These are phyloP conservation scores for Knufia fluminis DNA, from an alignment of 2,329 filamentous ascomycete species.

Conservation along the genomic window DNA sequence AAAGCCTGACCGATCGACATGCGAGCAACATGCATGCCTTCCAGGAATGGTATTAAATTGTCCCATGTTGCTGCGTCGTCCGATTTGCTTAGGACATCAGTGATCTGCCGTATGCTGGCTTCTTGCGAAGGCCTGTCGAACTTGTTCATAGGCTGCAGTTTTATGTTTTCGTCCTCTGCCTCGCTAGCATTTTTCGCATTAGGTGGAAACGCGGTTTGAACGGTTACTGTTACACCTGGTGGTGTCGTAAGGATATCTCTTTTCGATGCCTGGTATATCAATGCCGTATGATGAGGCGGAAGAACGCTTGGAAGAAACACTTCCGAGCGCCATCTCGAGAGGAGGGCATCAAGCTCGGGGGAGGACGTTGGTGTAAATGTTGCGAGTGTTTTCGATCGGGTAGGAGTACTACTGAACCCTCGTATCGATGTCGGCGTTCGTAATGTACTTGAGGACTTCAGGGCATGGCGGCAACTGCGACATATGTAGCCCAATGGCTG, in stretches of 20 bases:
- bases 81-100: conserved; percentile 30
- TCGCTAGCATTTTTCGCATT: neutral
- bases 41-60: conserved; percentile 34
- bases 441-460: neutral
- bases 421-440: neutral
- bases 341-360: conserved; percentile 32
- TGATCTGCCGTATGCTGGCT: conserved; percentile 24
- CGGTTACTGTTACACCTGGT: conserved; percentile 32
- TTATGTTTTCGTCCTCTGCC: conserved; percentile 30
- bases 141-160: conserved; percentile 29
- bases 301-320: conserved; percentile 37
- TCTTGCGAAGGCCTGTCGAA: conserved; percentile 27
- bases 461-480: conserved; percentile 23
- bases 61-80: conserved; percentile 28
- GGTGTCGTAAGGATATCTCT: conserved; percentile 30
- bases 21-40: conserved; percentile 29
- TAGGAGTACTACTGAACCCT: conserved; percentile 18
- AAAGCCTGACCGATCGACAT: conserved; percentile 21
- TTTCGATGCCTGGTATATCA: conserved; percentile 32
- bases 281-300: conserved; percentile 28
- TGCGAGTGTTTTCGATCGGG: conserved; percentile 26
- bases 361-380: conserved; percentile 32
- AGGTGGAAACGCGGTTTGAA: conserved; percentile 15
- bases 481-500: conserved; percentile 32
- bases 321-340: conserved; percentile 34